Evolutionary conservation across 495 filamentous ascomycete species (phyloP).

Genomic region (Parathielavia appendiculata): DNA sequence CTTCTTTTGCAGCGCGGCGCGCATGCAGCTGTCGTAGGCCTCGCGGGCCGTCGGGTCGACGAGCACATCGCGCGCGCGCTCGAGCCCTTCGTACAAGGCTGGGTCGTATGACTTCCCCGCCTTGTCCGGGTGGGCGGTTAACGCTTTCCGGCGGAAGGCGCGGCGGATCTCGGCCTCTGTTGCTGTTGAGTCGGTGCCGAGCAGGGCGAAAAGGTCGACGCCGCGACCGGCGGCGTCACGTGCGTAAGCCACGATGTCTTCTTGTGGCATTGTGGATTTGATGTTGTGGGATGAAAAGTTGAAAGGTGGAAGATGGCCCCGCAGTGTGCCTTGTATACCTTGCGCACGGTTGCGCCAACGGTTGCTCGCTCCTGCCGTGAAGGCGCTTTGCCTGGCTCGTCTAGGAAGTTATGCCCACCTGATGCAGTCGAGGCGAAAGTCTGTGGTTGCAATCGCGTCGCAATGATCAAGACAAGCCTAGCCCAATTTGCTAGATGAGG

Average conservation of each 20-base stretch:
- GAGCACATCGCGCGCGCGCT: conserved; percentile 44
- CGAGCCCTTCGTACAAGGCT: conserved; percentile 43
- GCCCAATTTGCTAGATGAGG: no score
- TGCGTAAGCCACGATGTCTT: conserved; percentile 39
- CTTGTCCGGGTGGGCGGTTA: conserved; percentile 51
- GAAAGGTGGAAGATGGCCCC: neutral
- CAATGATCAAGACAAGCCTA: no score
- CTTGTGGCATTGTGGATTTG: conserved; percentile 22
- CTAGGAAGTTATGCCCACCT: no score
- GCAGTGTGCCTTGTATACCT: neutral
- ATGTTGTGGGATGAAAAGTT: neutral
- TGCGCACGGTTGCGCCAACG: no score
- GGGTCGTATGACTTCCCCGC: conserved; percentile 43
- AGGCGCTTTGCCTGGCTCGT: no score
- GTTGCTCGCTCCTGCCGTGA: no score
- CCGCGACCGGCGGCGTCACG: conserved; percentile 37
- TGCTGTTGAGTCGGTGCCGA: conserved; percentile 38
- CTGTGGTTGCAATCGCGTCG: no score
- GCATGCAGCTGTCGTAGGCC: conserved; percentile 39
- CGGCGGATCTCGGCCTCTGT: conserved; percentile 42
- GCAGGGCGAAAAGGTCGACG: conserved; percentile 44
- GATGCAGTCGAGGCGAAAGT: no score
- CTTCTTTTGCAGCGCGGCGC: conserved; percentile 37
- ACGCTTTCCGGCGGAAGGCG: conserved; percentile 41
- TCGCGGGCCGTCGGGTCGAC: conserved; percentile 35